Evolutionary conservation across 768 basidiomycete genomes (phyloP).

Genomic region (Lactarius sanguifluus): DNA sequence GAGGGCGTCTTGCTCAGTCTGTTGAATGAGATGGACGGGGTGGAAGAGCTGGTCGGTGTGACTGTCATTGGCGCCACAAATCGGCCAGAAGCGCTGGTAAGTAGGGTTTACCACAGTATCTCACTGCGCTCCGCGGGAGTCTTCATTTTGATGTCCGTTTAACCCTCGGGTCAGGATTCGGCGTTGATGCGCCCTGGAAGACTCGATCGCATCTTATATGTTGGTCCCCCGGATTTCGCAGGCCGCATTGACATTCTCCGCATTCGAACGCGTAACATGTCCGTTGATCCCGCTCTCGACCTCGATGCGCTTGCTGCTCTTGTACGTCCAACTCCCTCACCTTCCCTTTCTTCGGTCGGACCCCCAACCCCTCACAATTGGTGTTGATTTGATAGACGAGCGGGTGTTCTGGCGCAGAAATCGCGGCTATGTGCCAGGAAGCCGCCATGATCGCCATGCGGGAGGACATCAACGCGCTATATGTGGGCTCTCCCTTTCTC

Average conservation of each 20-base stretch:
- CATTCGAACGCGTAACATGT: conserved; percentile 79
- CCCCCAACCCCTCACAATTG: not conserved
- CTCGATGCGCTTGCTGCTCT: conserved; percentile 64
- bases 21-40: conserved; percentile 98
- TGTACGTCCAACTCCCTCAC: conserved; percentile 43
- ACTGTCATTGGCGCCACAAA: conserved; percentile 96
- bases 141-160: not conserved
- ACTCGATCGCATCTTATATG: conserved; percentile 90
- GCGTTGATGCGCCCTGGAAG: conserved; percentile 95
- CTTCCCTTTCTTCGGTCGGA: conserved; percentile 8
- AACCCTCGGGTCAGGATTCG: conserved; percentile 61
- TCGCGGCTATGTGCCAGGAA: conserved; percentile 90
- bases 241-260: conserved; percentile 83
- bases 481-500: conserved; percentile 49
- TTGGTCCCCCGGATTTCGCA: conserved; percentile 82
- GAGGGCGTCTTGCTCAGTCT: conserved; percentile 92
- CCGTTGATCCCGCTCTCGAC: conserved; percentile 68
- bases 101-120: conserved; percentile 47
- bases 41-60: conserved; percentile 93
- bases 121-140: not conserved
- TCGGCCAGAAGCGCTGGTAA: conserved; percentile 68
- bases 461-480: conserved; percentile 71
- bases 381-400: conserved; percentile 58
- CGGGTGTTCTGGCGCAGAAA: conserved; percentile 96
- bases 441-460: conserved; percentile 94